Conservation (phyloP, 345 rosid species). For the Xanthoceras sorbifolium region DNA sequence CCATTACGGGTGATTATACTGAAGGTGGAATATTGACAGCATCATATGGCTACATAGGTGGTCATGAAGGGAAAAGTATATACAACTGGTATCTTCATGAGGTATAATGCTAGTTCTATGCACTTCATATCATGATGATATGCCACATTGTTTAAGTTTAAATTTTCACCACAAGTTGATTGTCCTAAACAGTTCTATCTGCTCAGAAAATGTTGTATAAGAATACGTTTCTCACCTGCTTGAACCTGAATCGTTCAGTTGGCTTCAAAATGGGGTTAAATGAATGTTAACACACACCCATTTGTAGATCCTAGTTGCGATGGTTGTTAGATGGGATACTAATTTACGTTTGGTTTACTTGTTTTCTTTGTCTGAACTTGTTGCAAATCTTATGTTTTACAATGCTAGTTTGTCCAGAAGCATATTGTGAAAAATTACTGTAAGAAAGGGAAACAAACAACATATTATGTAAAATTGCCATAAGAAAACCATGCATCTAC, state of each 20-base stretch:
- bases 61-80: conserved; percentile 89
- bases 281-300: not conserved
- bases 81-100: conserved; percentile 92
- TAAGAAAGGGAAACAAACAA: not conserved
- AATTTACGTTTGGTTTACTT: not conserved
- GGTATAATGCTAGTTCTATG: conserved; percentile 46
- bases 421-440: not conserved
- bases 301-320: not conserved
- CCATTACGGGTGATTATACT: conserved; percentile 81
- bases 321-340: not conserved
- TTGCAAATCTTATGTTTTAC: not conserved
- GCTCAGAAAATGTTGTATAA: not conserved
- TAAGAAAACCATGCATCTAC: not conserved
- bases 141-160: not conserved
- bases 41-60: conserved; percentile 96
- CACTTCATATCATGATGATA: not conserved
- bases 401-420: not conserved
- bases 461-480: not conserved
- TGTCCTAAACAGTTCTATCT: not conserved
- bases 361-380: not conserved
- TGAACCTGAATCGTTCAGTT: not conserved
- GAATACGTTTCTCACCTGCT: conserved; percentile 4
- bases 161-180: not conserved
- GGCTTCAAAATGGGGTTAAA: not conserved
- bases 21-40: conserved; percentile 91